Evolutionary conservation across 106 monocot species (phyloP), one percentile per base, ranked within the genome.

Genomic region (Triglochin maritima): DNA sequence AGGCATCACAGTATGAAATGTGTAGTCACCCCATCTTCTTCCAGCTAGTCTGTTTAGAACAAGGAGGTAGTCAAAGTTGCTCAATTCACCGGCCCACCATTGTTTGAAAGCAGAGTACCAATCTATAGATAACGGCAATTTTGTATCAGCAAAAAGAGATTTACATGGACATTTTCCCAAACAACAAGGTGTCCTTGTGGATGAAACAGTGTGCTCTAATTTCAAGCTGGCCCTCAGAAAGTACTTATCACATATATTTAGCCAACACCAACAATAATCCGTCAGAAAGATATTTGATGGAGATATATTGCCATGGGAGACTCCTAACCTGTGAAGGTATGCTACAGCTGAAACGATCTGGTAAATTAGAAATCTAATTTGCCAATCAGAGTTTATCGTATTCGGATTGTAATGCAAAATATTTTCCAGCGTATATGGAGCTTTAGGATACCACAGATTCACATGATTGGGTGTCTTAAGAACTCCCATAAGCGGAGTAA

Each of bases 41-140:
- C 98, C 98, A 59, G 98, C 91, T 72, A 98, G 75, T 76, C 69
- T 92, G 60, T 98, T 98, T 70, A 98, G 78, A 11, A 88, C 49
- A 66, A 98, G 80, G 72, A 98, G 80, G 64, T 98, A 98, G 53
- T 98, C 98, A 68, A 82, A 98, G 62, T 98, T 98, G 81, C 92
- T 98, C 67, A 98, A 13, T 76, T 98, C 88, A 72, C 96, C 88
- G 11, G 52, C 67, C 91, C 86, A 88, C 96, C 96, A 98, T 64
- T 59, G 78, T 56, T 76, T 82, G 72, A 91, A 91, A 64, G 79
- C 61, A 56, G 74, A 84, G 60, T 70, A 63, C 88, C 88, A 98
- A 64, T 88, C 82, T 12, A 72, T 69, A 44, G 79, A 71, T 53
- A 58, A 46, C 50, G 83, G 75, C 16, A 84, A 56, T 57, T 82